Evolutionary conservation across 2,329 filamentous ascomycete genomes (phyloP), one percentile per base, ranked within the genome.

Genomic region (Capronia epimyces): DNA sequence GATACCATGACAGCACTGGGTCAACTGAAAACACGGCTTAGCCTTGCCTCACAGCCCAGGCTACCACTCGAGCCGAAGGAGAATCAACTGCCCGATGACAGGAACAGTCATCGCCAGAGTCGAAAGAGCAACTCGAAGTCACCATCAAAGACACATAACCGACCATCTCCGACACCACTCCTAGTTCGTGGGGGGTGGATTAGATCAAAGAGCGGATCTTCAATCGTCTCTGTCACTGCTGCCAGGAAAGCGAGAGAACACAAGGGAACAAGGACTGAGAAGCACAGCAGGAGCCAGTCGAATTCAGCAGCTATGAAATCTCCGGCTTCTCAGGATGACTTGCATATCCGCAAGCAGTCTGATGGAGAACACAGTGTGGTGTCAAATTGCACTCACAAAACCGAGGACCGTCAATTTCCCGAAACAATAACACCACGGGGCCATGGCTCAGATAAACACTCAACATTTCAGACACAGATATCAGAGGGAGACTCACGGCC

Each of bases 1-100:
- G 61, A 64, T 27, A 62, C 63, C 6, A 54, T 64, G 36, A 55
- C 53, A 21, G 54, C 51, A 3, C 55, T 64, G 24, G 55, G 55
- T 15, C 60, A 64, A 42, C 50, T 64, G 9, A 60, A 56, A 31
- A 58, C 46, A 27, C 50, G 46, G 39, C 49, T 56, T 25, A 58
- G 52, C 27, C 10, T 52, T 15, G 31, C 36, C 8, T 39, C 40
- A 9, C 36, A 31, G 6, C 31, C 31, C 29, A 50, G 41, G n/a
- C 27, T 41, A 18, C 27, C 34, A n/a, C 22, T 49, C 10, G 48
- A 47, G 27, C 16, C 27, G 5, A 45, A 48, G 45, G 22, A 47
- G 31, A 44, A 13, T 20, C 36, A 13, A 20, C 27, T 10, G 10
- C 8, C 31, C 10, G 22, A 41, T 21, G 45, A 34, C 21, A 52